phyloP scores from a whole-genome alignment of 1,139 yeast genomes.

The Candida frijolesensis region DNA sequence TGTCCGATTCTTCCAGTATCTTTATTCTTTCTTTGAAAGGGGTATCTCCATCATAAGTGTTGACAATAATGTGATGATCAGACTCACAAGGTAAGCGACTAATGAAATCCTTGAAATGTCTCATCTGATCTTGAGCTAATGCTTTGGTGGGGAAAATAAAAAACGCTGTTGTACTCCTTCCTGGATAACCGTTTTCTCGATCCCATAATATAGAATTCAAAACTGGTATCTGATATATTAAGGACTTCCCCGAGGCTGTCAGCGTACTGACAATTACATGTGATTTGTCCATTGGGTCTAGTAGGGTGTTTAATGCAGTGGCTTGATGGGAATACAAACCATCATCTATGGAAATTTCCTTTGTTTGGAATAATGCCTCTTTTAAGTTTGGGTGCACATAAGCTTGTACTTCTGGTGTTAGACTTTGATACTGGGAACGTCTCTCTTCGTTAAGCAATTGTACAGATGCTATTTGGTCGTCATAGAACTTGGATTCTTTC shows the following conservation, averaged over 20 bases:
- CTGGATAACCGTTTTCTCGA: slow-evolving; percentile 22
- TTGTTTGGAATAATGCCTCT: slow-evolving; percentile 52
- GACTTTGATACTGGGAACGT: slow-evolving; percentile 19
- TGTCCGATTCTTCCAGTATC: slow-evolving; percentile 66
- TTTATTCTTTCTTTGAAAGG: slow-evolving; percentile 51
- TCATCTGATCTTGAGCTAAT: slow-evolving; percentile 90
- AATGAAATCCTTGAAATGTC: slow-evolving; percentile 69
- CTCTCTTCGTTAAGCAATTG: slow-evolving; percentile 28
- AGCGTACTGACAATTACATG: slow-evolving; percentile 89
- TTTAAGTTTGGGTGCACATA: slow-evolving; percentile 48
- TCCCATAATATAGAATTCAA: slow-evolving; percentile 57
- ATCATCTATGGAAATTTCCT: slow-evolving; percentile 44
- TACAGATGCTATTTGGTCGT: slow-evolving; percentile 51
- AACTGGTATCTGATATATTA: slow-evolving; percentile 88
- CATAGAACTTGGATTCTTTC: slow-evolving; percentile 49
- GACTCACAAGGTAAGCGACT: slow-evolving; percentile 39
- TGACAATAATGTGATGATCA: slow-evolving; percentile 48
- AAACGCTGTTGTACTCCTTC: slow-evolving; percentile 59
- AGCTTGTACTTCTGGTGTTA: slow-evolving; percentile 33
- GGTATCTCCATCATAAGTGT: slow-evolving; percentile 95
- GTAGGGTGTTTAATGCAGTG: slow-evolving; percentile 64
- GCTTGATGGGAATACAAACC: slow-evolving; percentile 80
- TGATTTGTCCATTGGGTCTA: slow-evolving; percentile 33
- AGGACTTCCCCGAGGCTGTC: slow-evolving; percentile 93
- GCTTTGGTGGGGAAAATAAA: slow-evolving; percentile 97